Percentiles rank a stretch among this genome's conserved stretches.
phyloP scores from a whole-genome alignment of 2,329 filamentous ascomycete genomes.

The Sclerotinia minor region DNA sequence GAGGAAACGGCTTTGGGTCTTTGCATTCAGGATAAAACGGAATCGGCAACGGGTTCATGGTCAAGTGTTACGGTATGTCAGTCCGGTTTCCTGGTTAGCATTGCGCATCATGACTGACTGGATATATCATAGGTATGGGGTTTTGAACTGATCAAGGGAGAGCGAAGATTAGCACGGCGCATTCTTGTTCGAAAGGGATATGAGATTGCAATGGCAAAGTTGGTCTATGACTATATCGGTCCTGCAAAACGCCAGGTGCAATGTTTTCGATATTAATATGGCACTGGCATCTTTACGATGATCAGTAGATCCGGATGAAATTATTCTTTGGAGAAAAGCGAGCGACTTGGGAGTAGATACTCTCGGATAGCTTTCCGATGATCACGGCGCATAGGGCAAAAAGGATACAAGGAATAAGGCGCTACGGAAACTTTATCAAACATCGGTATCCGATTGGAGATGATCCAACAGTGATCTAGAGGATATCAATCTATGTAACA shows the following conservation, averaged over 20 bases:
- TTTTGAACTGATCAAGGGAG: neutral
- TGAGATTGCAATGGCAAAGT: slow-evolving; percentile 4
- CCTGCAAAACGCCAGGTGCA: neutral
- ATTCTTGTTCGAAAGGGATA: slow-evolving; percentile 12
- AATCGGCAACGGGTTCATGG: slow-evolving; percentile 1
- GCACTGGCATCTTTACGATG: neutral
- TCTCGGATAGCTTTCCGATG: neutral
- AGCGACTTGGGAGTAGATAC: neutral
- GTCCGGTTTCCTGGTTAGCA: neutral
- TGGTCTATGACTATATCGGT: slow-evolving; percentile 4
- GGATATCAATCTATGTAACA: neutral
- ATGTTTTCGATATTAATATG: neutral
- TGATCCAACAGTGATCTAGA: too few species aligned
- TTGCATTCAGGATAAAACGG: neutral
- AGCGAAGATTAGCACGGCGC: neutral
- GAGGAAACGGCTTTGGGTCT: neutral
- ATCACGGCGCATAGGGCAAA: neutral
- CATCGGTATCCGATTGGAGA: neutral
- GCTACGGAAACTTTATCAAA: neutral
- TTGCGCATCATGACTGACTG: neutral
- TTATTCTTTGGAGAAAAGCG: too few species aligned
- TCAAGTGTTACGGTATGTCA: neutral
- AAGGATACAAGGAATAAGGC: neutral
- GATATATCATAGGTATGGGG: neutral
- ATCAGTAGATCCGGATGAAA: too few species aligned